Evolutionary conservation across 1,284 basidiomycete species (phyloP), one percentile per base, ranked within the genome.

Genomic region (Stereum hirsutum): DNA sequence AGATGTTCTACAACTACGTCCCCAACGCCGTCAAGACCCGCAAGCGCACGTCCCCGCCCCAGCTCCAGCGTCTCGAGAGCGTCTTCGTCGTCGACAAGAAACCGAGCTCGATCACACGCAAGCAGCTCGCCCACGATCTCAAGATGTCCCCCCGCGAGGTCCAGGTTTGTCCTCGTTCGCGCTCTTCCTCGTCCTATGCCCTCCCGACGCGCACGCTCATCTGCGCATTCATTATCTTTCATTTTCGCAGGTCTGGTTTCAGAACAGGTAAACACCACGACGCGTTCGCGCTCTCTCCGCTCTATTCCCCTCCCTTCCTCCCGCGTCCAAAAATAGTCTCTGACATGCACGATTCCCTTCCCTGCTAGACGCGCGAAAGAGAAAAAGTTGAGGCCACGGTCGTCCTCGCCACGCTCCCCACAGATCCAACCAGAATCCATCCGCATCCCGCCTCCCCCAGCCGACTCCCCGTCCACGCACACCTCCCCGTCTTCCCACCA

Each of bases 61-160:
- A 94, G 65, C 79, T 92, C 55, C 81, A 83, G 61, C 77, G 91
- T 44, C 78, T 97, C 50, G 92, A 96, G 62, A 71, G 75, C 47
- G 75, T 90, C 54, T 96, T 94, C 64, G 77, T 78, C 53, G 72
- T 74, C 50, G 89, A 92, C 63, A 88, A 89, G 36, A 95, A 96
- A 60, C 93, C 93, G 14, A 91, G 92, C 61, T 86, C 84, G 42
- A 67, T 73, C 12, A 66, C 87, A 36, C 75, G 93, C 51, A 88
- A 87, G 57, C 70, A 78, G 50, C 75, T 97, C 39, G 86, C 91
- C 0, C 66, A 71, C 6, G 73, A 90, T 63, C 76, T 96, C 39
- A 83, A 82, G 49, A 97, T 97, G 91, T 89, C 88, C 17, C 80
- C 90, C 20, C 72, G 93, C 47, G 90, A 90, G 34, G 89, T 97